Evolutionary conservation across 108 stramenopile species (phyloP), one percentile per base, ranked within the genome.

Genomic region (Skeletonema marinoi): DNA sequence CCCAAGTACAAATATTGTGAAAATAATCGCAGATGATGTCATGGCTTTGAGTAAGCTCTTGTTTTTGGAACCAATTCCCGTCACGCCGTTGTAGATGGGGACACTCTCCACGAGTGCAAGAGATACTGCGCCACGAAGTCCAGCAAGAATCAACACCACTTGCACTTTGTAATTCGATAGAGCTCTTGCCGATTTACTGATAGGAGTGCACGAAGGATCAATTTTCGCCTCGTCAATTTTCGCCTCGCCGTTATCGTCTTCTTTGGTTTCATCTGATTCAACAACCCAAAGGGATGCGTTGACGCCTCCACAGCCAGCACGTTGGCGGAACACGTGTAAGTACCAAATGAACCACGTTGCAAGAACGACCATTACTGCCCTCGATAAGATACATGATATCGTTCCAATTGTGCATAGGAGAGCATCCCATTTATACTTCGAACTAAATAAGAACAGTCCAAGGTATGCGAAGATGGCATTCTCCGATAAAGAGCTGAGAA

Each of bases 391-490:
- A 50, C 89, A 90, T 17, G 82, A 85, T 12, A 85, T 69, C 21
- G 93, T 78, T 17, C 88, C 91, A 25, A 88, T 84, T 6, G 85
- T 59, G 60, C 74, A 88, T 10, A 94, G 84, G 36, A 84, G 65
- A 6, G 83, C 61, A 65, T 93, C 81, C 90, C 89, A 92, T 9
- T 77, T 68, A 63, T 93, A 90, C 32, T 84, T 86, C 46, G 84
- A 87, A 70, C 85, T 89, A 76, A 94, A 96, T 29, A 96, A 73
- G 67, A 96, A 96, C 8, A 93, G 77, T 6, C 95, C 95, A 30
- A 96, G 89, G 68, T 96, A 96, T 11, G 90, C 93, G 77, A 96
- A 96, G 36, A 96, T 94, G 16, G 91, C 89, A 46, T 88, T 96
- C 44, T 96, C 95, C 59, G 90, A 87, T 41, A 93, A 66, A 14